These are phyloP conservation scores for Lactuca sativa DNA, from an alignment of 129 eudicot species.

Conservation along the genomic window DNA sequence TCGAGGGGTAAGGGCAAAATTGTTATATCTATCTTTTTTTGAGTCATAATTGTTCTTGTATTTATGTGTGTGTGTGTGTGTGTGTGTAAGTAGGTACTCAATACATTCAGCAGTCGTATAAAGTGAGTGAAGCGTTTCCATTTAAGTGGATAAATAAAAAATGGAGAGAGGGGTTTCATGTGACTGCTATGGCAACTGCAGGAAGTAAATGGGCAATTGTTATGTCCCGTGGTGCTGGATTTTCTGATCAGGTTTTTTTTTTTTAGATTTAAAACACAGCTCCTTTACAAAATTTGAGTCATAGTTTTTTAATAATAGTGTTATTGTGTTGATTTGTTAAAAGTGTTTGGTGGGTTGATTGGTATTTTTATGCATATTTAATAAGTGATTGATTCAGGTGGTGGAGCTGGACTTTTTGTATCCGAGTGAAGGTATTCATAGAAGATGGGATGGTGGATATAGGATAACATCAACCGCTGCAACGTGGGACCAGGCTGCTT, in stretches of 20 bases:
- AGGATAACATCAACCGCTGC: conserved; percentile 82
- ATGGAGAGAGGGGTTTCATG: conserved; percentile 89
- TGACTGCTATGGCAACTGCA: conserved; percentile 91
- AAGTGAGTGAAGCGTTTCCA: conserved; percentile 86
- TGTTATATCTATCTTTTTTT: background rate
- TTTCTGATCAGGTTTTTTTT: conserved; percentile 60
- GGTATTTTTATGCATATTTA: too few species aligned
- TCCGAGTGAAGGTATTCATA: conserved; percentile 92
- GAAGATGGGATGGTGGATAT: conserved; percentile 86
- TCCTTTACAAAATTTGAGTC: too few species aligned
- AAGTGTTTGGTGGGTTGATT: too few species aligned
- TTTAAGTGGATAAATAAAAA: conserved; percentile 92
- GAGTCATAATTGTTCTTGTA: background rate
- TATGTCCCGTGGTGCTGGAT: conserved; percentile 90
- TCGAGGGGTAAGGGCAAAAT: conserved; percentile 53
- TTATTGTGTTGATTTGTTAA: too few species aligned
- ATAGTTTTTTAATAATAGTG: too few species aligned
- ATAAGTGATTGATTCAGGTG: conserved; percentile 40
- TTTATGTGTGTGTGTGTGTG: background rate
- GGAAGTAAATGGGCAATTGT: conserved; percentile 87
- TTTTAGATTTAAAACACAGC: background rate
- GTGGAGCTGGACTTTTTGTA: conserved; percentile 86
- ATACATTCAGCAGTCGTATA: conserved; percentile 75
- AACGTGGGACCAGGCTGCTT: conserved; percentile 77
- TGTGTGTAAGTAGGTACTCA: conserved; percentile 51